Percentiles rank a stretch among this genome's conserved stretches.
Evolutionary conservation across 73 alveolate genomes (phyloP).

Genomic region (Effrenium voratum): DNA sequence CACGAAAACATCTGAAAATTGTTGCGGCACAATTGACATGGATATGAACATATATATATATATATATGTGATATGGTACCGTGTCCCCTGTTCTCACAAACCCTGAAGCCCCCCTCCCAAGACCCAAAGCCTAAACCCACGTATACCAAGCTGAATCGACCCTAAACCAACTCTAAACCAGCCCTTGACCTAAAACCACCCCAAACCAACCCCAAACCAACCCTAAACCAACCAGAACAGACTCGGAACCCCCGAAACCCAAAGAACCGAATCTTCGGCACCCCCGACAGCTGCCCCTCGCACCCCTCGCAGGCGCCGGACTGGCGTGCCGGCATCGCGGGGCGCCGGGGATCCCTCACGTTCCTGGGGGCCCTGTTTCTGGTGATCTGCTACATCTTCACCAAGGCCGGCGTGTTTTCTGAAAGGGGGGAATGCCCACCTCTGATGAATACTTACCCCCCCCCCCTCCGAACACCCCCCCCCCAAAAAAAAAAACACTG

Average conservation of each 20-base stretch:
- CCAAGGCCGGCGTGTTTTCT: conserved; percentile 39
- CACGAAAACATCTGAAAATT: background rate
- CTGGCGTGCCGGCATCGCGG: conserved; percentile 86
- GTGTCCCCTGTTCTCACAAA: background rate
- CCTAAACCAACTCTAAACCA: too few species aligned
- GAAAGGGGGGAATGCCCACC: too few species aligned
- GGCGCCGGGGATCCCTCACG: conserved; percentile 62
- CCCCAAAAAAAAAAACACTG: too few species aligned
- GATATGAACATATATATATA: background rate
- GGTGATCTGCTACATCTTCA: conserved; percentile 49
- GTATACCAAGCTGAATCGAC: too few species aligned
- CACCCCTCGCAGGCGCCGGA: background rate
- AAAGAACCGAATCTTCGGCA: too few species aligned
- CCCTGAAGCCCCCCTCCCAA: background rate
- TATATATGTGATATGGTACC: background rate
- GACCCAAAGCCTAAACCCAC: background rate
- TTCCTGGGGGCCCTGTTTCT: conserved; percentile 12
- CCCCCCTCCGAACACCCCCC: too few species aligned
- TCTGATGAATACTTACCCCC: too few species aligned
- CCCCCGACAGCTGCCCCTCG: too few species aligned
- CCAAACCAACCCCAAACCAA: too few species aligned
- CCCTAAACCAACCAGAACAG: too few species aligned
- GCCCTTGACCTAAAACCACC: too few species aligned
- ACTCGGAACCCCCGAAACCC: too few species aligned
- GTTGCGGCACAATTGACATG: background rate